phyloP scores from a whole-genome alignment of 495 filamentous ascomycete genomes.

The Aspergillus baeticus region DNA sequence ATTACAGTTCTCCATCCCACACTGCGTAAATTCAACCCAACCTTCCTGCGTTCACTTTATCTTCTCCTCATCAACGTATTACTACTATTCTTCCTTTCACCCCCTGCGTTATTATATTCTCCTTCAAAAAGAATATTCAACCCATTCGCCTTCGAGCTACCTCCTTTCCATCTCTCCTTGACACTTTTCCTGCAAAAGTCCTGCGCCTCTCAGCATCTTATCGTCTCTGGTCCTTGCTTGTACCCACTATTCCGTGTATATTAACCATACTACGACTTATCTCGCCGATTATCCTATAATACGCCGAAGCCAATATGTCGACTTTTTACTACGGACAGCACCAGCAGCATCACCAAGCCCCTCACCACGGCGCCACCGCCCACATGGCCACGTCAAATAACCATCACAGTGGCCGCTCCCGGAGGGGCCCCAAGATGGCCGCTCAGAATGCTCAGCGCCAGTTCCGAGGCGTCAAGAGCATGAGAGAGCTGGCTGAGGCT shows the following conservation, averaged over 20 bases:
- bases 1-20: slow-evolving; percentile 32
- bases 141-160: slow-evolving; percentile 22
- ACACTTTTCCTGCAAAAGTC: slow-evolving; percentile 21
- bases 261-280: slow-evolving; percentile 26
- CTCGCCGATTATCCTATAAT: slow-evolving; percentile 14
- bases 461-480: slow-evolving; percentile 76
- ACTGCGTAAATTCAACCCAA: slow-evolving; percentile 22
- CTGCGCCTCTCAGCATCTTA: background rate
- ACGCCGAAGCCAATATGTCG: slow-evolving; percentile 60
- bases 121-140: slow-evolving; percentile 25
- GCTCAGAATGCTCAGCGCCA: slow-evolving; percentile 82
- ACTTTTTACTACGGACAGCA: slow-evolving; percentile 63
- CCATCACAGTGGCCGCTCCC: slow-evolving; percentile 82
- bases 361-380: slow-evolving; percentile 45
- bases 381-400: slow-evolving; percentile 58
- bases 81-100: slow-evolving; percentile 21
- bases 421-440: slow-evolving; percentile 79
- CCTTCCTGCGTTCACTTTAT: slow-evolving; percentile 24
- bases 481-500: slow-evolving; percentile 84
- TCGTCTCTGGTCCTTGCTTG: slow-evolving; percentile 21
- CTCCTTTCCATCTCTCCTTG: slow-evolving; percentile 22
- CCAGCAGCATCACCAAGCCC: slow-evolving; percentile 54
- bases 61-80: slow-evolving; percentile 20
- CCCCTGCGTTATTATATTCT: slow-evolving; percentile 37
- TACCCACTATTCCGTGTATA: slow-evolving; percentile 21